A percentile compares a stretch with the other conserved stretches of the same genome.
Evolutionary conservation across 441 rosid genomes (phyloP).

Genomic region (Gossypium trilobum): DNA sequence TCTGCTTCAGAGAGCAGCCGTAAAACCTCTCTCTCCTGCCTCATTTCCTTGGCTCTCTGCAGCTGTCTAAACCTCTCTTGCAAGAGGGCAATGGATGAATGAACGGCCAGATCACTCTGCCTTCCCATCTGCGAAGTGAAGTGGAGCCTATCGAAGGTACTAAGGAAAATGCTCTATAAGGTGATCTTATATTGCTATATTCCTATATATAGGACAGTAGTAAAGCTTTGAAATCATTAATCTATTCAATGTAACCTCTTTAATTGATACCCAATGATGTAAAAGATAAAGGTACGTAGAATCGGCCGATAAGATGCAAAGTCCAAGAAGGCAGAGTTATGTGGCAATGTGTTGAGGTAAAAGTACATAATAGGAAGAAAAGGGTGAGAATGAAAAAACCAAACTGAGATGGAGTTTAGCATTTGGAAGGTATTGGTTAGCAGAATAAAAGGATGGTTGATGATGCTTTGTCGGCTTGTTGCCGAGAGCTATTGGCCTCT

Average conservation of each 20-base stretch:
- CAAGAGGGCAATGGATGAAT: conserved; percentile 34
- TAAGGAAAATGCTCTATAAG: neutral
- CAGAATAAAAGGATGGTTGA: conserved; percentile 27
- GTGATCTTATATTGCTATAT: neutral
- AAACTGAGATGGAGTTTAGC: conserved; percentile 23
- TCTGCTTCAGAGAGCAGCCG: conserved; percentile 21
- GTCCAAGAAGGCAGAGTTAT: conserved; percentile 29
- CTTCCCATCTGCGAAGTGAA: conserved; percentile 23
- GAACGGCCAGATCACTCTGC: conserved; percentile 22
- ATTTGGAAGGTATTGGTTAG: conserved; percentile 23
- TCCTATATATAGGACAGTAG: conserved; percentile 18
- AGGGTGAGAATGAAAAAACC: conserved; percentile 16
- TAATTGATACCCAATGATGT: conserved; percentile 14
- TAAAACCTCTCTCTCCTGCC: conserved; percentile 30
- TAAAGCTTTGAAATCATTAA: conserved; percentile 3
- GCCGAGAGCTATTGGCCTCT: conserved; percentile 23
- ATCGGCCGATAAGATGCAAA: conserved; percentile 19
- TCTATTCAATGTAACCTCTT: neutral
- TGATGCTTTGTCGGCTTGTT: conserved; percentile 22
- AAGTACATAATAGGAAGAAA: conserved; percentile 15
- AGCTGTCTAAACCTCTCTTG: conserved; percentile 39
- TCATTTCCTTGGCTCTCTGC: conserved; percentile 37
- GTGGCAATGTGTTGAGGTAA: conserved; percentile 17
- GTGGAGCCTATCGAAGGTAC: neutral
- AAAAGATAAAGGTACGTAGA: conserved; percentile 12